A percentile compares a stretch with the other conserved stretches of the same genome.
phyloP scores from a whole-genome alignment of 225 moss, liverwort and hornwort species.

The Thuidium tamariscinum region DNA sequence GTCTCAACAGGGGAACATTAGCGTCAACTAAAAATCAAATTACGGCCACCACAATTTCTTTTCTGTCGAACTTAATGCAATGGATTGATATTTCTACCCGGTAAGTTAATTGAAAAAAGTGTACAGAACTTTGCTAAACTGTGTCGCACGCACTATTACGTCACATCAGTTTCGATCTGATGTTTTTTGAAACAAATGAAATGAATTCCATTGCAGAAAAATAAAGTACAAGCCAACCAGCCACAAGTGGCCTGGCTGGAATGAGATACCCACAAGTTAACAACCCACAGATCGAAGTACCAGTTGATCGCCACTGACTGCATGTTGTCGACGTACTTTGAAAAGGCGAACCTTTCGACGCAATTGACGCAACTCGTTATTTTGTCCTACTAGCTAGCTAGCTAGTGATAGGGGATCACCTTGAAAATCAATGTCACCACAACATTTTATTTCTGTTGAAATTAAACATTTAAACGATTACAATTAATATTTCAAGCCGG shows the following conservation, averaged over 20 bases:
- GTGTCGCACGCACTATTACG: neutral
- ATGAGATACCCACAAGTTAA: too few relatives aligned
- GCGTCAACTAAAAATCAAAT: neutral
- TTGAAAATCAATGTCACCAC: neutral
- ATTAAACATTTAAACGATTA: too few relatives aligned
- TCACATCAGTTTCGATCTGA: too few relatives aligned
- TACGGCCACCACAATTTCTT: neutral
- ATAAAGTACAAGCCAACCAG: too few relatives aligned
- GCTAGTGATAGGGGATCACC: neutral
- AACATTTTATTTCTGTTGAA: neutral
- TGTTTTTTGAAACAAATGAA: too few relatives aligned
- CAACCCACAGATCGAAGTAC: too few relatives aligned
- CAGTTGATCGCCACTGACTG: neutral
- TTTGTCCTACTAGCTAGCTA: neutral
- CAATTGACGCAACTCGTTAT: neutral
- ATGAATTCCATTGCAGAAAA: too few relatives aligned
- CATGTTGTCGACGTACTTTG: neutral
- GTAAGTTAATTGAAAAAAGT: neutral
- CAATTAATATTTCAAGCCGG: neutral
- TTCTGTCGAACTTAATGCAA: neutral
- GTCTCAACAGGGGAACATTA: neutral
- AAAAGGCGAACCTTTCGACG: neutral
- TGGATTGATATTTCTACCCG: neutral
- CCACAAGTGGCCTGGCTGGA: too few relatives aligned
- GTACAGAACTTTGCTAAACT: neutral